These are phyloP conservation scores for Solanum piurae DNA, from an alignment of 257 asterid species.

Conservation along the genomic window DNA sequence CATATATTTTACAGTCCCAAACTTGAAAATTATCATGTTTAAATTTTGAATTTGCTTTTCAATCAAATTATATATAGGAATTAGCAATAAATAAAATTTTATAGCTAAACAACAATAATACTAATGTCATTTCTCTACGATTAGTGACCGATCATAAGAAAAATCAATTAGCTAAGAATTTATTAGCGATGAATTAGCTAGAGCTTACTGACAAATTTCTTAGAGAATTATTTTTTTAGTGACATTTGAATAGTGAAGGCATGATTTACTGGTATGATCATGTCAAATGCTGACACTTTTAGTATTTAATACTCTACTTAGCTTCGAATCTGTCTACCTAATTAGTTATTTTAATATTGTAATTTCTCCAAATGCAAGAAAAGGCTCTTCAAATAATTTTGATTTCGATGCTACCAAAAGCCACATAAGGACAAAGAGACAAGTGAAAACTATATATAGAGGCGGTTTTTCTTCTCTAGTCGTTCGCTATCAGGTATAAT, in stretches of 20 bases:
- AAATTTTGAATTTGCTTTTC: neutral
- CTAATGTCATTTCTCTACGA: neutral
- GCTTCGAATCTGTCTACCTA: neutral
- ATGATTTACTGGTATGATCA: neutral
- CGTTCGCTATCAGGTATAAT: no score
- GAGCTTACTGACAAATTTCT: neutral
- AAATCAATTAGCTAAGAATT: neutral
- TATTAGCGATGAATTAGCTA: neutral
- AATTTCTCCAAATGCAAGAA: neutral
- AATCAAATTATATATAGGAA: neutral
- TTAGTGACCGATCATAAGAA: neutral
- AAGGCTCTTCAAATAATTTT: neutral
- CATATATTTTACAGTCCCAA: neutral
- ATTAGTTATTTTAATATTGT: neutral
- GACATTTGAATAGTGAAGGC: neutral
- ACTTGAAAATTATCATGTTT: neutral
- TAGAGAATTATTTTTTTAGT: neutral
- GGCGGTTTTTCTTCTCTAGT: neutral
- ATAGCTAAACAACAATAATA: neutral
- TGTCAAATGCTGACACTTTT: neutral
- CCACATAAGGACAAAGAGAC: neutral
- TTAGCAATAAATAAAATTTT: fast-evolving
- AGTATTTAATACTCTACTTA: neutral
- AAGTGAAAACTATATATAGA: neutral
- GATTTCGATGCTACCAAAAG: neutral